Base-by-base conservation (phyloP, 2,329 filamentous ascomycete genomes). In the Aspergillus floridensis region DNA sequence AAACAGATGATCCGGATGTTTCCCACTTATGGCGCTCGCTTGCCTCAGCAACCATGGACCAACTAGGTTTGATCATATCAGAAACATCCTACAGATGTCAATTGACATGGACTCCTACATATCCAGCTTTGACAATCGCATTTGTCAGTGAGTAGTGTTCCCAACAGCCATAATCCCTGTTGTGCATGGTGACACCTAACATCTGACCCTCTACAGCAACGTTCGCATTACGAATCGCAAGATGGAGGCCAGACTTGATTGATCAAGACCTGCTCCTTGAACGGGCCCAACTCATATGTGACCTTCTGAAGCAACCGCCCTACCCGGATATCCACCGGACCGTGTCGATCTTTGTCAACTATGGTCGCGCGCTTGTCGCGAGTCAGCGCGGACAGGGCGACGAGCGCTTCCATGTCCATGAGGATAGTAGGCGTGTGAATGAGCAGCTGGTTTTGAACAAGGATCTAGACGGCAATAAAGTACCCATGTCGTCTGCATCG, bases 311-410 rank as follows among this genome's bases (percentile, higher is more conserved):
- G 50, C 70, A 72, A 35, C 72, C 72, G 16, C 72, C 72, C 0
- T 74, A 74, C 51, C 72, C 72, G n/a, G 72, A 74, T 31, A 74
- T 74, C n/a, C 72, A 74, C 58, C 69, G 72, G 29, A 74, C 72
- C 4, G 72, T 74, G 26, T 74, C 72, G 26, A 72, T 74, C 53
- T 74, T 74, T 49, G 70, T 73, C 46, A 74, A 72, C 57, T 74
- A 74, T 41, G 72, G 69, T 35, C 66, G 72, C 19, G 71, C 71
- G 8, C 61, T 74, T 24, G 69, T 74, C 49, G 68, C 71, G 38
- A 55, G 53, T 44, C 53, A 55, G 47, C 53, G 53, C 8, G 41
- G 26, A 31, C 53, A 55, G 10, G 41, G 12, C 12, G 53, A 55
- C 2, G 14, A 31, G 12, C 48, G 41, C 21, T 44, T 31, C 3